These are phyloP conservation scores for Pachysandra terminalis DNA, from an alignment of 164 flowering plant genomes.

Conservation along the genomic window DNA sequence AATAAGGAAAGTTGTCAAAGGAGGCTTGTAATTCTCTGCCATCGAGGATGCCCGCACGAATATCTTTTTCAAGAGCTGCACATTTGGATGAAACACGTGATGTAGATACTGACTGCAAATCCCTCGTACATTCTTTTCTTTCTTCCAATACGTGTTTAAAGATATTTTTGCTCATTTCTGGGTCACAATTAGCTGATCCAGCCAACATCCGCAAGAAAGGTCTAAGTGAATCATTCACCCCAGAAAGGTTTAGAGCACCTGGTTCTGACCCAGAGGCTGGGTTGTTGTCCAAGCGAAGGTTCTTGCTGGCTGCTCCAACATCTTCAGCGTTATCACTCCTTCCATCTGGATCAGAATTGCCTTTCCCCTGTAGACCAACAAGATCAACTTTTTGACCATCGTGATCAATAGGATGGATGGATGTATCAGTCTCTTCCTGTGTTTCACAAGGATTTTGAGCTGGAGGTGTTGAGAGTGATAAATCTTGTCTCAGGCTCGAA, in stretches of 20 bases:
- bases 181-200: constrained; percentile 31
- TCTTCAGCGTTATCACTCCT: constrained; percentile 52
- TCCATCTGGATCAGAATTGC: constrained; percentile 33
- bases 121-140: constrained; percentile 50
- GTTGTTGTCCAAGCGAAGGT: constrained; percentile 37
- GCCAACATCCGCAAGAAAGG: constrained; percentile 43
- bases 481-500: constrained; percentile 52
- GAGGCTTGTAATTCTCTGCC: constrained; percentile 58
- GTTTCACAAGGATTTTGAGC: constrained; percentile 38
- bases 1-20: constrained; percentile 76
- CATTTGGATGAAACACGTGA: constrained; percentile 47
- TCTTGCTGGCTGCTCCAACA: constrained; percentile 36
- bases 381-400: constrained; percentile 49
- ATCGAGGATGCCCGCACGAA: constrained; percentile 62
- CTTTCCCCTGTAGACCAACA: constrained; percentile 48
- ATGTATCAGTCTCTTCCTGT: constrained; percentile 38
- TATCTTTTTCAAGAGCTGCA: constrained; percentile 59
- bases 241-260: constrained; percentile 44
- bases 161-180: constrained; percentile 40
- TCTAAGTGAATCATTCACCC: constrained; percentile 41
- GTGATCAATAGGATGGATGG: constrained; percentile 38
- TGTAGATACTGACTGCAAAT: constrained; percentile 51
- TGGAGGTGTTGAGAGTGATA: constrained; percentile 55
- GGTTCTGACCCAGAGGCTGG: constrained; percentile 51
- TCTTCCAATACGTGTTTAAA: constrained; percentile 56